Evolutionary conservation across 2,329 filamentous ascomycete species (phyloP), one percentile per base, ranked within the genome.

Genomic region (Catunica adiposa): DNA sequence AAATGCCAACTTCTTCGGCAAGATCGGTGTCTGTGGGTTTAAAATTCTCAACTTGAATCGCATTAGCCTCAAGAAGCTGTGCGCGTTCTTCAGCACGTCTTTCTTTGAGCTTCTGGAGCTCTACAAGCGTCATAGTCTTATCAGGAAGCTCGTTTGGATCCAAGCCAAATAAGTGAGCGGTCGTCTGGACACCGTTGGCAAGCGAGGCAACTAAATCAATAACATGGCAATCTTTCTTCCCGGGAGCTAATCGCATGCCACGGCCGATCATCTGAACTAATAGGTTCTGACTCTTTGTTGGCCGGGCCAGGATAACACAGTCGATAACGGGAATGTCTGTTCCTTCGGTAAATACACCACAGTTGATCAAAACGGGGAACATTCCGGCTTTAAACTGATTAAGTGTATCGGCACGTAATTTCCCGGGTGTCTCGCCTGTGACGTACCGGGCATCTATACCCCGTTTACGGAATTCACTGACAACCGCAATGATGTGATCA

Each of bases 251-350:
- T 44, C 92, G 80, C 80, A 98, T 86, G 3, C 92, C 92, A 62
- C 92, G 79, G 0, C 92, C 92, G 59, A 98, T 95, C 92, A 98
- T 98, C 68, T 98, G 92, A 0, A 97, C 81, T 1, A 98, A 78
- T 1, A 98, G 72, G 62, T 96, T 97, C n/a, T 86, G 81, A 15
- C 92, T 97, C 62, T 83, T 82, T 1, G 92, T 98, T 0, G 92
- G 92, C 23, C 92, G 75, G 2, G 85, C 89, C 7, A 98, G 75
- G 7, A 98, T 66, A 23, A 98, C 79, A 64, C 92, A 97, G 70
- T 98, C 92, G 61, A 98, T 86, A 65, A 94, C 96, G 4, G 94
- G 92, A 31, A 98, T 95, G 64, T 98, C 92, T 0, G 92, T 98
- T 1, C 92, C 92, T 70, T 98, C 92, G 0, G 90, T 97, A 64